These are phyloP conservation scores for Viridothelium virens DNA, from an alignment of 495 filamentous ascomycete species.

Conservation along the genomic window DNA sequence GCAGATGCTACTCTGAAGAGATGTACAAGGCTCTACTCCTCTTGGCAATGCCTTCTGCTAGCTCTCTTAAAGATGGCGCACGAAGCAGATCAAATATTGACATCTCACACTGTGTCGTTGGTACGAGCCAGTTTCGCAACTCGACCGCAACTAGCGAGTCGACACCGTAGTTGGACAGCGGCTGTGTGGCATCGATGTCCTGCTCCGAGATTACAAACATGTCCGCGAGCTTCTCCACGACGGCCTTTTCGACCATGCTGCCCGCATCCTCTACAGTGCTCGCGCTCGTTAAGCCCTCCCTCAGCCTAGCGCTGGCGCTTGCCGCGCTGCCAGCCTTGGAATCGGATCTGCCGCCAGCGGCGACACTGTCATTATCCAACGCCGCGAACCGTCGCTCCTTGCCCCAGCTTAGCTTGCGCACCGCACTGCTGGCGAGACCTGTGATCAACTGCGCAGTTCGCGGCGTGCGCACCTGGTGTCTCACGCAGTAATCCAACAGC, in stretches of 20 bases:
- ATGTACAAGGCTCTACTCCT: not conserved
- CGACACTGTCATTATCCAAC: not conserved
- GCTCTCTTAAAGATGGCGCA: not conserved
- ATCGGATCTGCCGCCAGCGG: not conserved
- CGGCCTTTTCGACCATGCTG: not conserved
- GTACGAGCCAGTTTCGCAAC: conserved; percentile 5
- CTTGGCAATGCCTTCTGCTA: not conserved
- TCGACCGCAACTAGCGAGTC: conserved; percentile 11
- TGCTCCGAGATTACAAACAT: not conserved
- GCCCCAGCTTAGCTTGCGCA: not conserved
- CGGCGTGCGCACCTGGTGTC: not conserved
- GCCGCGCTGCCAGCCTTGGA: not conserved
- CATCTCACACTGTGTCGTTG: not conserved
- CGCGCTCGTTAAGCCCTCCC: not conserved
- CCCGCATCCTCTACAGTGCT: not conserved
- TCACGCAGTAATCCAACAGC: not conserved
- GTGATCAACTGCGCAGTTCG: not conserved
- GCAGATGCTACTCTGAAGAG: not conserved
- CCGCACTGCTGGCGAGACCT: not conserved
- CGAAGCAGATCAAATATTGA: not conserved
- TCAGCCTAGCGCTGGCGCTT: not conserved
- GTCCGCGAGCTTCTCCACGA: not conserved
- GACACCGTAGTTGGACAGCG: conserved; percentile 1
- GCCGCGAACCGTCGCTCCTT: not conserved
- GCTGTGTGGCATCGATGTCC: not conserved